phyloP scores from a whole-genome alignment of 1,284 basidiomycete species.

The Cryptococcus sp. region DNA sequence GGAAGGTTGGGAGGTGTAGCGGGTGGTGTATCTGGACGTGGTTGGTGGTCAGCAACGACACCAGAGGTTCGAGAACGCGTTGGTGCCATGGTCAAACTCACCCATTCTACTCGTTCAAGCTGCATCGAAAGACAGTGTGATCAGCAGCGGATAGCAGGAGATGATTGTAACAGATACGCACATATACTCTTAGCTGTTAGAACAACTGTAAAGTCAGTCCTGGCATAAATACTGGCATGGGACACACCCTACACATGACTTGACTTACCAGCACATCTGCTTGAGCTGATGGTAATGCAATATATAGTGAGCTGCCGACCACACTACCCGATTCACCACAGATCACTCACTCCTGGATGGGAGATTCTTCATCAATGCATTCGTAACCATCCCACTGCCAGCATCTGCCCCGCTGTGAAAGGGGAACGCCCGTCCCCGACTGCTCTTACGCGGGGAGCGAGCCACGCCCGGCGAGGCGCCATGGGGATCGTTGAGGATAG shows the following conservation, averaged over 20 bases:
- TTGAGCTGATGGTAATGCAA: constrained; percentile 1
- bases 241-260: not conserved
- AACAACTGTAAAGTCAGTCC: not conserved
- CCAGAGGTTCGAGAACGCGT: not conserved
- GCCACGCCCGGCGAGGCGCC: not conserved
- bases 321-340: not conserved
- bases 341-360: constrained; percentile 11
- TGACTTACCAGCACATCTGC: constrained; percentile 7
- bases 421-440: constrained; percentile 5
- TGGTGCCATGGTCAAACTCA: not conserved
- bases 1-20: constrained; percentile 17
- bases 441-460: not conserved
- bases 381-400: constrained; percentile 14
- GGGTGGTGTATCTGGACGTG: constrained; percentile 18
- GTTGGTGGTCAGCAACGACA: not conserved
- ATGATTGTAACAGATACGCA: constrained; percentile 1
- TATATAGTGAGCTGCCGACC: not conserved
- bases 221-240: not conserved
- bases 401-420: constrained; percentile 1
- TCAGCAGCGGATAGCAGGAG: not conserved
- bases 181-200: constrained; percentile 13
- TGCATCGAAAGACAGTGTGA: not conserved
- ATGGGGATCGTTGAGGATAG: constrained; percentile 18
- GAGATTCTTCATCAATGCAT: constrained; percentile 11
- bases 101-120: constrained; percentile 24